phyloP scores from a whole-genome alignment of 768 basidiomycete genomes.

The Lactifluus pinguis region DNA sequence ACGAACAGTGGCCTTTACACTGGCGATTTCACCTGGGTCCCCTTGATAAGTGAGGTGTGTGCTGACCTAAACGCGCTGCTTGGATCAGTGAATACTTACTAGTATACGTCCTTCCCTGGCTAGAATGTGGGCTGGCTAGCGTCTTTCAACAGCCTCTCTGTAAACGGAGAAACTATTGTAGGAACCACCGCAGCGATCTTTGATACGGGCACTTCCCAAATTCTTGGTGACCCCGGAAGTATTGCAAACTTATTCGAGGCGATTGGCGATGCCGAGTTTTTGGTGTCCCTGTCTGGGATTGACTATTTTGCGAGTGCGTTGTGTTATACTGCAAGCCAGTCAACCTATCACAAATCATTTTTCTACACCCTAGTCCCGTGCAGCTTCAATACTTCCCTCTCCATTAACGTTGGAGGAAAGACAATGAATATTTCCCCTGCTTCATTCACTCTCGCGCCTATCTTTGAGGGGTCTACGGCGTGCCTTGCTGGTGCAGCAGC shows the following conservation, averaged over 20 bases:
- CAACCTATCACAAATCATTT: background rate
- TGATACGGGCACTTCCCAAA: constrained; percentile 26
- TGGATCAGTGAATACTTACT: background rate
- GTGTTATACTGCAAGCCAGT: background rate
- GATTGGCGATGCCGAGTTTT: background rate
- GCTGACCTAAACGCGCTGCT: background rate
- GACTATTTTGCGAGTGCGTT: background rate
- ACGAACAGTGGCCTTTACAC: constrained; percentile 9
- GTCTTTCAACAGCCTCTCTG: constrained; percentile 21
- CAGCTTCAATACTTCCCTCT: background rate
- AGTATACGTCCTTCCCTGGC: too few species aligned
- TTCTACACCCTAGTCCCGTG: background rate
- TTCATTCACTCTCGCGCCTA: constrained; percentile 1
- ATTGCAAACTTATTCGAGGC: background rate
- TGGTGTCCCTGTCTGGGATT: background rate
- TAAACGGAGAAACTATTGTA: constrained; percentile 17
- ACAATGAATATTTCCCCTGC: background rate
- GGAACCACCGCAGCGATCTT: constrained; percentile 21
- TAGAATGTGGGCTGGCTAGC: constrained; percentile 16
- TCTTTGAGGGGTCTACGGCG: background rate
- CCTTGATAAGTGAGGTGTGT: background rate
- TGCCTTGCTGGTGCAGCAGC: constrained; percentile 1
- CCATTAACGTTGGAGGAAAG: background rate
- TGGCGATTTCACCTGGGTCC: constrained; percentile 8
- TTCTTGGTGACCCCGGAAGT: constrained; percentile 18